Percentiles rank a stretch among this genome's conserved stretches.
Evolutionary conservation across 2,329 filamentous ascomycete genomes (phyloP).

Genomic region (Cladobotryum mycophilum): DNA sequence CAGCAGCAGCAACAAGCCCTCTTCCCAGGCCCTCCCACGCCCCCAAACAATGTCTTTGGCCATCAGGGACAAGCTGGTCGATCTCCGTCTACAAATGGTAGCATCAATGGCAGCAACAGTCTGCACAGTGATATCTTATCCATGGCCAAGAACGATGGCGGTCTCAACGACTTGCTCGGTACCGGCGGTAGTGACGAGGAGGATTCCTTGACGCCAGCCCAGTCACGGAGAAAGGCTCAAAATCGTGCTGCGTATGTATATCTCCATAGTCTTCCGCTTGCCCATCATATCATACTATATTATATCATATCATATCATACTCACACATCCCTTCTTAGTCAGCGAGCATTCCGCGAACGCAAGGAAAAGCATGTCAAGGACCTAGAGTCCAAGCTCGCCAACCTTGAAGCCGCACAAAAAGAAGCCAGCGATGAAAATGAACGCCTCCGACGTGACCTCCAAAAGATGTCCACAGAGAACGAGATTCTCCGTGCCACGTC

Average conservation of each 20-base stretch:
- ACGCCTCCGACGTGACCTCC: slow-evolving; percentile 74
- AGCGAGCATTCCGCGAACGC: slow-evolving; percentile 91
- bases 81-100: slow-evolving; percentile 15
- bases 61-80: slow-evolving; percentile 18
- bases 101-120: slow-evolving; percentile 16
- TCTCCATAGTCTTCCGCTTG: background rate
- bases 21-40: slow-evolving; percentile 44
- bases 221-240: slow-evolving; percentile 54
- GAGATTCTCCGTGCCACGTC: slow-evolving; percentile 83
- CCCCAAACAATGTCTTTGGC: slow-evolving; percentile 37
- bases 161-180: slow-evolving; percentile 26
- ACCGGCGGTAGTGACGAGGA: slow-evolving; percentile 48
- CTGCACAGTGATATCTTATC: slow-evolving; percentile 13
- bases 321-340: slow-evolving; percentile 45
- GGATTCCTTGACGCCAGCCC: slow-evolving; percentile 49
- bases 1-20: slow-evolving; percentile 21
- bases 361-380: slow-evolving; percentile 94
- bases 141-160: slow-evolving; percentile 32
- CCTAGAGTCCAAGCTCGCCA: slow-evolving; percentile 76
- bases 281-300: background rate
- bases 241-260: slow-evolving; percentile 54
- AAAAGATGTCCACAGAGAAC: slow-evolving; percentile 82
- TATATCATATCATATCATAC: too few relatives aligned
- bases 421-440: slow-evolving; percentile 77
- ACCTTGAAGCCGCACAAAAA: slow-evolving; percentile 67